A percentile compares a stretch with the other conserved stretches of the same genome.
phyloP scores from a whole-genome alignment of 2,329 filamentous ascomycete genomes.

The Pleomassaria siparia region DNA sequence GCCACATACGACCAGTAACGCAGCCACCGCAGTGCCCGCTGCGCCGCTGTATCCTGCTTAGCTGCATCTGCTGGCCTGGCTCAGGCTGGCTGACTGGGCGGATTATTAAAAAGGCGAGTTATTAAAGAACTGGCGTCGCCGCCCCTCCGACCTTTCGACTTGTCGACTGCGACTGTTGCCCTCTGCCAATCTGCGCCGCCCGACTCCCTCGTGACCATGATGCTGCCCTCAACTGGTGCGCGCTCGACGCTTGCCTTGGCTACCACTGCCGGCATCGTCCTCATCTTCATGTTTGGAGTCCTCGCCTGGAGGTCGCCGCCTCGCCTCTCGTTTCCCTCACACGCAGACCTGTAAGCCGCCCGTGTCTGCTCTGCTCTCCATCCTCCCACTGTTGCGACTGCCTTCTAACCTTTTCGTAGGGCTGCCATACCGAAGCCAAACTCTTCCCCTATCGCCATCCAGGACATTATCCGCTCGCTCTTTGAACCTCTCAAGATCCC shows the following conservation, averaged over 20 bases:
- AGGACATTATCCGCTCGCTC: conserved; percentile 35
- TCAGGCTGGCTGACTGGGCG: too few relatives aligned
- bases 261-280: conserved; percentile 30
- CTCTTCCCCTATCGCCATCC: conserved; percentile 19
- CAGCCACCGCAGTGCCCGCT: too few relatives aligned
- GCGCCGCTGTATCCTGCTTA: too few relatives aligned
- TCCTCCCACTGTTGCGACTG: not conserved
- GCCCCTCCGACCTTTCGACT: too few relatives aligned
- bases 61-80: too few relatives aligned
- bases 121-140: too few relatives aligned
- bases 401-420: conserved; percentile 1
- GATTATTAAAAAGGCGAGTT: too few relatives aligned
- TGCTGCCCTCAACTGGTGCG: conserved; percentile 33
- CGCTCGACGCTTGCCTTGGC: conserved; percentile 36
- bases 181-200: not conserved
- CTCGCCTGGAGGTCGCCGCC: conserved; percentile 37
- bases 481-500: conserved; percentile 32
- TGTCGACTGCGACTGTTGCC: not conserved
- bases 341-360: conserved; percentile 30
- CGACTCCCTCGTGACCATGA: conserved; percentile 5
- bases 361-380: not conserved
- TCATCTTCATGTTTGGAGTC: conserved; percentile 38
- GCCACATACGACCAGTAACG: too few relatives aligned
- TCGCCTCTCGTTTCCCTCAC: conserved; percentile 24
- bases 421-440: not conserved